A percentile compares a stretch with the other conserved stretches of the same genome.
Conservation (phyloP, 129 eudicot species). For the Apium graveolens region DNA sequence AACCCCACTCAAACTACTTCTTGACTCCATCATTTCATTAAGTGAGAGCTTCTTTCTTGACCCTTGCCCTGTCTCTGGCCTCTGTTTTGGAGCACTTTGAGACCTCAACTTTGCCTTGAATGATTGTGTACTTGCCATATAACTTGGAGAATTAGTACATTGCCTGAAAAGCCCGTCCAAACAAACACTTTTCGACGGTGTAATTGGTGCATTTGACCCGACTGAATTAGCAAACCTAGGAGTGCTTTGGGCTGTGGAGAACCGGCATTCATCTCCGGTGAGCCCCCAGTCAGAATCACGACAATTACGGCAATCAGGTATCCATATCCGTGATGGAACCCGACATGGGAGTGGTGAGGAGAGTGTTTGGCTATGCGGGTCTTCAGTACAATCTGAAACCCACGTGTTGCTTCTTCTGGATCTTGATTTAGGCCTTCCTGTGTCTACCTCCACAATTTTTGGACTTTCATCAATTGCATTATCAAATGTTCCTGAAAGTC, state of each 20-base stretch:
- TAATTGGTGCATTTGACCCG: slow-evolving; percentile 38
- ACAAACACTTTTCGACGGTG: slow-evolving; percentile 67
- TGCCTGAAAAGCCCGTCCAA: slow-evolving; percentile 30
- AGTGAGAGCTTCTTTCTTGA: slow-evolving; percentile 53
- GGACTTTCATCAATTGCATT: slow-evolving; percentile 48
- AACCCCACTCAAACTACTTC: slow-evolving; percentile 69
- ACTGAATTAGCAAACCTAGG: slow-evolving; percentile 47
- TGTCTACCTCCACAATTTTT: slow-evolving; percentile 72
- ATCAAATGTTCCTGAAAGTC: slow-evolving; percentile 62
- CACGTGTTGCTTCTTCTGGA: slow-evolving; percentile 49
- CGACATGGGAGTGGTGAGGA: slow-evolving; percentile 35
- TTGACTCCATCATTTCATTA: slow-evolving; percentile 69
- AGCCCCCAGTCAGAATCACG: slow-evolving; percentile 58
- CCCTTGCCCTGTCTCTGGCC: slow-evolving; percentile 50
- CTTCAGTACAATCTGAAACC: slow-evolving; percentile 32
- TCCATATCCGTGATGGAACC: slow-evolving; percentile 38
- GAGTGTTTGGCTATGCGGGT: slow-evolving; percentile 30
- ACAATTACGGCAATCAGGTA: slow-evolving; percentile 36
- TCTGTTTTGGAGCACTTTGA: slow-evolving; percentile 72
- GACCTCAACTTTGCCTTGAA: slow-evolving; percentile 76
- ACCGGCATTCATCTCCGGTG: slow-evolving; percentile 39
- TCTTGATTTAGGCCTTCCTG: slow-evolving; percentile 73
- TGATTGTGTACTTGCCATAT: slow-evolving; percentile 75
- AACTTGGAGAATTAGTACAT: slow-evolving; percentile 35
- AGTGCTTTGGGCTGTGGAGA: slow-evolving; percentile 68